These are phyloP conservation scores for Rhodosporidiobolus sp. DNA, from an alignment of 768 basidiomycete species.

Conservation along the genomic window DNA sequence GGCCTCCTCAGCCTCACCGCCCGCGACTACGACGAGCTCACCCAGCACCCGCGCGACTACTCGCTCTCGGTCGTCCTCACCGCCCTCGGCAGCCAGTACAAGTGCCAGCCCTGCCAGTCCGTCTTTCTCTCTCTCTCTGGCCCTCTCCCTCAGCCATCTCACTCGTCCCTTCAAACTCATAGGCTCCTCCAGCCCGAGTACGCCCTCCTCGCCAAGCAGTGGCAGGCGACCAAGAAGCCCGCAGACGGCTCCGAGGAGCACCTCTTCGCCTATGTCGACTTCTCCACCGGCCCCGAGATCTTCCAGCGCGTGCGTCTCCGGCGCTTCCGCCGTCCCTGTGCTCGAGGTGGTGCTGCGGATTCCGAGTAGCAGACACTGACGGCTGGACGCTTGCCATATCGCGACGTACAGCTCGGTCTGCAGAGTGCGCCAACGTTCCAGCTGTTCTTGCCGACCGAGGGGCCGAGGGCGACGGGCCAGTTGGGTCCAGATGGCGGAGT, in stretches of 20 bases:
- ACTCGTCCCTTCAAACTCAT: background rate
- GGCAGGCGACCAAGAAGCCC: constrained; percentile 56
- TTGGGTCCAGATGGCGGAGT: constrained; percentile 21
- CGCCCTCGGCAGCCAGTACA: constrained; percentile 72
- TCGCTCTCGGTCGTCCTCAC: constrained; percentile 84
- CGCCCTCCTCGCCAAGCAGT: constrained; percentile 49
- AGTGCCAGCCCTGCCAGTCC: constrained; percentile 89
- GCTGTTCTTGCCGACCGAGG: constrained; percentile 30
- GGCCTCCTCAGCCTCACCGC: constrained; percentile 80
- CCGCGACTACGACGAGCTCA: constrained; percentile 71
- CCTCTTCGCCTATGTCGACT: constrained; percentile 91
- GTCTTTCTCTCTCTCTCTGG: constrained; percentile 46
- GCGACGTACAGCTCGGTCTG: constrained; percentile 65
- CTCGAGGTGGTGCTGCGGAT: background rate
- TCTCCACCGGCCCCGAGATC: constrained; percentile 67
- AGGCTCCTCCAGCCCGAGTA: constrained; percentile 41
- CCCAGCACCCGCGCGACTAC: constrained; percentile 70
- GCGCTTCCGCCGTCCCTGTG: background rate
- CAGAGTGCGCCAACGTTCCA: constrained; percentile 71
- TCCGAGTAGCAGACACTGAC: constrained; percentile 7
- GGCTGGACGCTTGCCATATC: background rate
- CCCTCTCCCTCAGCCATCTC: background rate
- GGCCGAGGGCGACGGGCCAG: constrained; percentile 12
- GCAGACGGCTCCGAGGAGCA: constrained; percentile 68
- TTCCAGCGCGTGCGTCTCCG: constrained; percentile 69